Conservation (phyloP, 192 early-diverging fungal genomes). For the Chytriomyces confervae region DNA sequence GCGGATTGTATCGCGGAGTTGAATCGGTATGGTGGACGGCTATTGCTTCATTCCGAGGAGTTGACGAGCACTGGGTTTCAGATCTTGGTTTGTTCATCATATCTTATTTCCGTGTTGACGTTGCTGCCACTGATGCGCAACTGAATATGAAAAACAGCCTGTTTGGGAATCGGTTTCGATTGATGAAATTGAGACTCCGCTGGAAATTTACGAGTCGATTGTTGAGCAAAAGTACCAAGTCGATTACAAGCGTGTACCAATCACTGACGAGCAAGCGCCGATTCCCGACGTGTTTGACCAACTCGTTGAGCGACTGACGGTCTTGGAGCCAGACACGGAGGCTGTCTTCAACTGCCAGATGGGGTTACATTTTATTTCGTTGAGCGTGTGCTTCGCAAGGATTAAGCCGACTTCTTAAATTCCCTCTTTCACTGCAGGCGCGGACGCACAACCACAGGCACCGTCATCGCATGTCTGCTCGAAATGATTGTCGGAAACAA, state of each 20-base stretch:
- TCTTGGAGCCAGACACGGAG: slow-evolving; percentile 40
- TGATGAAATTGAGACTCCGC: slow-evolving; percentile 62
- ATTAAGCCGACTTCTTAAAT: no score
- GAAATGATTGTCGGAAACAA: slow-evolving; percentile 60
- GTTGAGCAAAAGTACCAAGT: slow-evolving; percentile 59
- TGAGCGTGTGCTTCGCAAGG: no score
- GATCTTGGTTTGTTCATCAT: slow-evolving; percentile 48
- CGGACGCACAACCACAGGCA: slow-evolving; percentile 68
- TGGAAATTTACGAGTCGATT: slow-evolving; percentile 63
- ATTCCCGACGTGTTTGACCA: slow-evolving; percentile 73
- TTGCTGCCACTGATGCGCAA: no score
- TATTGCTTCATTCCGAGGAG: slow-evolving; percentile 68
- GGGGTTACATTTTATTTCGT: no score
- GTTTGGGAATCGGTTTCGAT: slow-evolving; percentile 64
- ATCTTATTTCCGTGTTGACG: neutral
- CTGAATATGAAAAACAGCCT: slow-evolving; percentile 22
- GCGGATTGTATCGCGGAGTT: slow-evolving; percentile 57
- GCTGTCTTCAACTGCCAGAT: slow-evolving; percentile 74
- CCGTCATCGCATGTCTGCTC: slow-evolving; percentile 61
- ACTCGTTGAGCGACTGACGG: slow-evolving; percentile 55
- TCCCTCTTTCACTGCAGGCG: slow-evolving; percentile 28
- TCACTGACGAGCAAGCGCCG: slow-evolving; percentile 71
- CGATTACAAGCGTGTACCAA: slow-evolving; percentile 65
- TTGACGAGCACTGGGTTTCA: slow-evolving; percentile 44
- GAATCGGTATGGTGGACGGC: slow-evolving; percentile 52